These are phyloP conservation scores for Penicillium dipodomyicola DNA, from an alignment of 495 filamentous ascomycete species.

Conservation along the genomic window DNA sequence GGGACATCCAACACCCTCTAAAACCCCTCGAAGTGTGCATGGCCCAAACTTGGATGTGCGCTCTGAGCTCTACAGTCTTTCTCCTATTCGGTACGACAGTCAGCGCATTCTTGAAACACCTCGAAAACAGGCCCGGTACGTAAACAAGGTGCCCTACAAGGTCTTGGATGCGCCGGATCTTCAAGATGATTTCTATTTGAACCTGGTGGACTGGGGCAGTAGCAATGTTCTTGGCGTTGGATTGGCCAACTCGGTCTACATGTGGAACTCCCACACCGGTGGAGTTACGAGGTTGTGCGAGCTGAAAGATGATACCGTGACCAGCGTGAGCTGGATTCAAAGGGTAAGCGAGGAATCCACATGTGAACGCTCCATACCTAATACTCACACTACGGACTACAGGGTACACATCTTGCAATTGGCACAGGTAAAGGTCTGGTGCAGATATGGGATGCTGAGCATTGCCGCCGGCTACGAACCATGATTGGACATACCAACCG, in stretches of 20 bases:
- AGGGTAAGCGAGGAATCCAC: constrained; percentile 42
- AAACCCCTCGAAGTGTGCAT: constrained; percentile 84
- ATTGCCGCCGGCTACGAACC: constrained; percentile 77
- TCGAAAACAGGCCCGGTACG: constrained; percentile 78
- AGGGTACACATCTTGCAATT: constrained; percentile 92
- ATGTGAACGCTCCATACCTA: not conserved
- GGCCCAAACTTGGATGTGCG: constrained; percentile 80
- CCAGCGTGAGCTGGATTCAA: constrained; percentile 97
- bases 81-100: constrained; percentile 83
- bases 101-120: constrained; percentile 90
- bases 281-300: constrained; percentile 90
- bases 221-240: constrained; percentile 91
- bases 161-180: constrained; percentile 95
- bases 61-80: constrained; percentile 90
- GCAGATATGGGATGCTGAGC: constrained; percentile 95
- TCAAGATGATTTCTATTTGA: constrained; percentile 96
- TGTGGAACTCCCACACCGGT: constrained; percentile 92
- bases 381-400: constrained; percentile 16
- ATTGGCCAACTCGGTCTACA: constrained; percentile 90
- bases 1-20: constrained; percentile 76
- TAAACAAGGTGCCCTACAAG: constrained; percentile 96
- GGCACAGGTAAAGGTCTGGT: constrained; percentile 91
- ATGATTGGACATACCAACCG: constrained; percentile 95
- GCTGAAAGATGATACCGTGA: constrained; percentile 88
- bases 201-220: constrained; percentile 97